phyloP scores from a whole-genome alignment of 306 rosid species.

The Inga laurina region DNA sequence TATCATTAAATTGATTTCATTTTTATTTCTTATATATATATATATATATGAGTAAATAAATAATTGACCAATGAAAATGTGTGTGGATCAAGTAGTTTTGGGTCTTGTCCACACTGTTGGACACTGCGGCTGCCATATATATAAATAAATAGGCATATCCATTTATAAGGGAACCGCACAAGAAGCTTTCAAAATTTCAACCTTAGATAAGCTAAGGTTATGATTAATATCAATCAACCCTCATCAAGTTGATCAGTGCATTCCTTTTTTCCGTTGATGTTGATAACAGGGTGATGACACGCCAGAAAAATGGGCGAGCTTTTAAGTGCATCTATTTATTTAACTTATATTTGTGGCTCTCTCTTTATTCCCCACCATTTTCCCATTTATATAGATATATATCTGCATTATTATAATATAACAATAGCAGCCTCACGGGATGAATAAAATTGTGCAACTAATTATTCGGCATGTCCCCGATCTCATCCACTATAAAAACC shows the following conservation, averaged over 20 bases:
- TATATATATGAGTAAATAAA: neutral
- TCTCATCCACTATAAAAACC: conserved; percentile 3
- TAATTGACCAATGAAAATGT: neutral
- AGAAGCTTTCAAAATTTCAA: neutral
- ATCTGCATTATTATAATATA: neutral
- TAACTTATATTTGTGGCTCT: neutral
- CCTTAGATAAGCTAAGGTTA: neutral
- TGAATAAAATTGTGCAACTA: neutral
- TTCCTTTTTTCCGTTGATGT: neutral
- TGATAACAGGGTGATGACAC: neutral
- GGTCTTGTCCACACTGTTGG: neutral
- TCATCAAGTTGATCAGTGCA: neutral
- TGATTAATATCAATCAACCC: neutral
- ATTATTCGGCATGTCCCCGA: neutral
- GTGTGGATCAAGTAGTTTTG: neutral
- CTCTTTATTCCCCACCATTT: neutral
- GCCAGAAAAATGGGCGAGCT: neutral
- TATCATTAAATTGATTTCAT: no score
- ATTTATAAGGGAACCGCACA: neutral
- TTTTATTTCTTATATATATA: no score
- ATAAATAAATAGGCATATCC: neutral
- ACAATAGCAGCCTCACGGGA: no score
- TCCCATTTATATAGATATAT: neutral
- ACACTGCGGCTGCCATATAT: neutral
- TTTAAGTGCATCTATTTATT: neutral